Evolutionary conservation across 2,329 filamentous ascomycete species (phyloP).

Genomic region (Colletotrichum tofieldiae): DNA sequence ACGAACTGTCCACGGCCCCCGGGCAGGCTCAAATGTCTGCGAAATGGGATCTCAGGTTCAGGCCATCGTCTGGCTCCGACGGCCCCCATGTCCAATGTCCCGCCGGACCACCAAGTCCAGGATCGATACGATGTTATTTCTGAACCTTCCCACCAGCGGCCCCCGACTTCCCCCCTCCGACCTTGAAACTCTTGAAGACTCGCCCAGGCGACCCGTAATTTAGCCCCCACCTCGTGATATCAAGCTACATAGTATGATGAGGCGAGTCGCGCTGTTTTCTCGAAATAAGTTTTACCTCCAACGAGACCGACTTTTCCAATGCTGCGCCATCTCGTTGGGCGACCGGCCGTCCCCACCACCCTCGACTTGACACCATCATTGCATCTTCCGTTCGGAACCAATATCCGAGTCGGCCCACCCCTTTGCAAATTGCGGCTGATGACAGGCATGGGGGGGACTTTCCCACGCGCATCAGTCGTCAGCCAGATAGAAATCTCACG

Average conservation of each 20-base stretch:
- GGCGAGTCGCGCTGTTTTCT: neutral
- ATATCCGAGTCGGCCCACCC: neutral
- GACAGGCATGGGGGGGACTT: neutral
- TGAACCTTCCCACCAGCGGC: neutral
- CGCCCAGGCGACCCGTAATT: neutral
- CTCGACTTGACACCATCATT: neutral
- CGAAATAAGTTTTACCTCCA: neutral
- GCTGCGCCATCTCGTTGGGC: constrained; percentile 3
- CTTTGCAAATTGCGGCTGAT: neutral
- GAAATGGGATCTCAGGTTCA: constrained; percentile 20
- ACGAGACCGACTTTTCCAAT: neutral
- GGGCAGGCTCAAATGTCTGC: constrained; percentile 9
- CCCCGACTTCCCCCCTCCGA: neutral
- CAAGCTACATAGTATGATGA: neutral
- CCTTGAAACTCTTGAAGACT: neutral
- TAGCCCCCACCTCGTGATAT: neutral
- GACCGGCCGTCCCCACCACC: neutral
- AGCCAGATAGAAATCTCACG: neutral
- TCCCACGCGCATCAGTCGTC: neutral
- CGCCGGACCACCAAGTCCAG: constrained; percentile 1
- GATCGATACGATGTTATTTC: constrained; percentile 31
- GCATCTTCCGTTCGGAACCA: neutral
- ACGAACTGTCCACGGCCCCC: constrained; percentile 8
- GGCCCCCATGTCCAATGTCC: neutral
- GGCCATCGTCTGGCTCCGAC: constrained; percentile 21